phyloP scores from a whole-genome alignment of 306 rosid genomes.

The Prunus dulcis region DNA sequence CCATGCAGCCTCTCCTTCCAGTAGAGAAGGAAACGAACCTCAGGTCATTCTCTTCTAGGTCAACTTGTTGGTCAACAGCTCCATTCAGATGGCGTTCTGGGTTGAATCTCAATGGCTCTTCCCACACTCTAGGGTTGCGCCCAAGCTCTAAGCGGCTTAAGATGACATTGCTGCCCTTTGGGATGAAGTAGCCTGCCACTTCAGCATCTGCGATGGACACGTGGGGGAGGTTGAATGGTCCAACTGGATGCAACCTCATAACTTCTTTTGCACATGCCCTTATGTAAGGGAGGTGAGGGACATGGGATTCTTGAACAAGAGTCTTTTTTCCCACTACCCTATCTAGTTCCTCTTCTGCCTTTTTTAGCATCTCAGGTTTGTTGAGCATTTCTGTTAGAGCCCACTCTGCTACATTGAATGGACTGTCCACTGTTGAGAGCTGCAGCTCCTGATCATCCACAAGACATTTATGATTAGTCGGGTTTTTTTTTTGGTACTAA shows the following conservation, averaged over 20 bases:
- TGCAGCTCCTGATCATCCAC: slow-evolving; percentile 30
- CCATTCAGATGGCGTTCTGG: slow-evolving; percentile 31
- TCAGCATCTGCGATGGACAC: slow-evolving; percentile 20
- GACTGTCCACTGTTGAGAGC: slow-evolving; percentile 38
- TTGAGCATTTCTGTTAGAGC: slow-evolving; percentile 43
- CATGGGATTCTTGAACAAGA: slow-evolving; percentile 38
- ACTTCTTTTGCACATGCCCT: slow-evolving; percentile 44
- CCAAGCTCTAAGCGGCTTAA: slow-evolving; percentile 36
- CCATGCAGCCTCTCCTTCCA: slow-evolving; percentile 46
- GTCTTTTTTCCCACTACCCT: slow-evolving; percentile 28
- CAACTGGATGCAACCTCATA: slow-evolving; percentile 43
- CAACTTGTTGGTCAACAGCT: background rate
- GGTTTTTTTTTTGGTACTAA: too few species aligned
- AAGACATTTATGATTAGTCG: too few species aligned
- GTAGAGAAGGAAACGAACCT: slow-evolving; percentile 30
- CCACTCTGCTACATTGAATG: slow-evolving; percentile 41
- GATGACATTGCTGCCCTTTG: slow-evolving; percentile 44
- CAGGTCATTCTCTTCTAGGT: slow-evolving; percentile 21
- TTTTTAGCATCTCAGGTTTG: slow-evolving; percentile 26
- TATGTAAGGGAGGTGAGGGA: slow-evolving; percentile 39
- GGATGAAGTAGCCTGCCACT: slow-evolving; percentile 35
- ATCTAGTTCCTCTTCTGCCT: slow-evolving; percentile 36
- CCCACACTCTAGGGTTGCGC: slow-evolving; percentile 36
- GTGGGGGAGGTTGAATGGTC: slow-evolving; percentile 39
- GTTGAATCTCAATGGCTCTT: slow-evolving; percentile 29